Base-by-base conservation (phyloP, 2,329 filamentous ascomycete species). In the Claviceps fusiformis region DNA sequence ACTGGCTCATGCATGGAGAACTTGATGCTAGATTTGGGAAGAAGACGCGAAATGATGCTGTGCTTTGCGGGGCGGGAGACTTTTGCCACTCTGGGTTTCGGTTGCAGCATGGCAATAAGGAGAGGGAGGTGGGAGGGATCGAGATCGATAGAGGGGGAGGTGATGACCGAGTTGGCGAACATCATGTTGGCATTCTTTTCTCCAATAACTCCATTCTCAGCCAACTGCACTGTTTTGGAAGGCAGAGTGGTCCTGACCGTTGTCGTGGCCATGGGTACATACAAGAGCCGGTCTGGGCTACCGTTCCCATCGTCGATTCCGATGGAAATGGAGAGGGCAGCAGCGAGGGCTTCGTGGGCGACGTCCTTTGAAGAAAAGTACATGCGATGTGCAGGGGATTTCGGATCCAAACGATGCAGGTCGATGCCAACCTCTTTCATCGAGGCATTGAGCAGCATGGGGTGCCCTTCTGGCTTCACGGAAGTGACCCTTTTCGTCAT, bases 351-450 rank as follows among this genome's bases (percentile, higher is more conserved):
- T 74, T 98, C 92, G 68, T 98, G 93, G 13, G 93, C 93, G 63
- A 96, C 84, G 66, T 96, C 93, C 58, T 89, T 86, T 27, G 86
- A 83, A 2, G 91, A 88, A 66, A 98, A 98, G 70, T 98, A 97
- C 93, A 97, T 98, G 59, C 93, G 84, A 75, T 98, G 93, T 0
- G 92, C 90, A 0, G 93, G 90, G 17, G 91, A 95, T 63, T 89
- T 92, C 46, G 89, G 86, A 67, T 98, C 92, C 54, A 98, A 79
- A 27, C 92, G 84, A 66, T 97, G 86, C 45, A 98, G 75, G 65
- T 98, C 93, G 65, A 98, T 80, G 57, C 92, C 92, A 46, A 98
- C 83, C 67, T 98, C 95, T 68, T 98, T 97, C 80, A 95, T 95
- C 7, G 92, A 90, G 48, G 91, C 80, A 64, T 92, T 95, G 58